Conservation (phyloP, 768 basidiomycete species). For the Russula brevipes region DNA sequence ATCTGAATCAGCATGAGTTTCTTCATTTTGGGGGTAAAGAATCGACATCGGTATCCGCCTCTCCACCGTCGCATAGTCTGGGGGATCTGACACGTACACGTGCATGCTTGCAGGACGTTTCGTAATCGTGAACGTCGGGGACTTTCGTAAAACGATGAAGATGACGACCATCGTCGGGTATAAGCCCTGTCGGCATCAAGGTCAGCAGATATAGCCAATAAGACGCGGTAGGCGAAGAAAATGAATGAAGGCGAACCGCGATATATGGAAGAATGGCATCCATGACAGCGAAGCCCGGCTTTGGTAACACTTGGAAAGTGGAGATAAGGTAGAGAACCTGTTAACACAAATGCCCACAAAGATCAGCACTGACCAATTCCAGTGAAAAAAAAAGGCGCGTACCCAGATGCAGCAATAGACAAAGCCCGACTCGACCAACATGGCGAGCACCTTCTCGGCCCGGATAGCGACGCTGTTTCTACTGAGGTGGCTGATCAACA, state of each 20-base stretch:
- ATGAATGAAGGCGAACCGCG: neutral
- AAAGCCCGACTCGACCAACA: slow-evolving; percentile 19
- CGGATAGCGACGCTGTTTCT: neutral
- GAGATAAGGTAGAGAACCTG: slow-evolving; percentile 16
- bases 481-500: neutral
- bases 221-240: neutral
- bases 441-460: slow-evolving; percentile 6
- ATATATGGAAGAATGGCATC: slow-evolving; percentile 11
- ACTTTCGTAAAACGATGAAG: slow-evolving; percentile 11
- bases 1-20: neutral
- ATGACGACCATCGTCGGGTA: slow-evolving; percentile 15
- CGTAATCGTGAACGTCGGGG: slow-evolving; percentile 9
- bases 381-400: neutral
- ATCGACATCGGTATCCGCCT: slow-evolving; percentile 3
- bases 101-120: neutral
- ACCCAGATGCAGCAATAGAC: slow-evolving; percentile 16
- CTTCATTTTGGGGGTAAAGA: neutral
- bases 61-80: neutral
- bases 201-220: neutral
- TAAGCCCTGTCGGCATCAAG: slow-evolving; percentile 2
- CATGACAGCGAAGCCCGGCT: slow-evolving; percentile 10
- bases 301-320: slow-evolving; percentile 1
- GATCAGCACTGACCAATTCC: neutral
- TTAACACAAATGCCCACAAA: no score
- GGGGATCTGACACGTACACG: neutral